These are phyloP conservation scores for Hippophae tibetana DNA, from an alignment of 306 rosid genomes.

Conservation along the genomic window DNA sequence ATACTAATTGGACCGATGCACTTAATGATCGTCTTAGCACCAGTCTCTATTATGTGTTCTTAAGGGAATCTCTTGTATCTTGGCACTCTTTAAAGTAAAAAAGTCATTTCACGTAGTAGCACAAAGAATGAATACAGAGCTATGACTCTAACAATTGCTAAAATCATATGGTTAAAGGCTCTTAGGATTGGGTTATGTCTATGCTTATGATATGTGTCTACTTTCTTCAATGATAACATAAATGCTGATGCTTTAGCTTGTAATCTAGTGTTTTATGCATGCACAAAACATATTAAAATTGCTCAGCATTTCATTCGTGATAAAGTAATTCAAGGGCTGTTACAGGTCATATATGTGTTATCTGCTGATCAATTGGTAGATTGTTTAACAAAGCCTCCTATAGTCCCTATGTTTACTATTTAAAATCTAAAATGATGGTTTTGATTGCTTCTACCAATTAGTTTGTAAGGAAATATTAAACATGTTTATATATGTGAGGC, in stretches of 20 bases:
- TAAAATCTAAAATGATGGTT: no score
- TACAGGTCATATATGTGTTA: no score
- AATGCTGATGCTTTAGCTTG: not conserved
- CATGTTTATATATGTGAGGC: no score
- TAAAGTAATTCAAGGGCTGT: not conserved
- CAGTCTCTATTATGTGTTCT: not conserved
- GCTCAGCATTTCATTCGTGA: not conserved
- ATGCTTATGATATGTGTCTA: fast-evolving
- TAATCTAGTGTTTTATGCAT: not conserved
- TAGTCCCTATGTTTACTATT: no score
- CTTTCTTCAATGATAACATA: not conserved
- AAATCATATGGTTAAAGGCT: not conserved
- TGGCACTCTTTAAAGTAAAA: not conserved
- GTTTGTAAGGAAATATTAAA: no score
- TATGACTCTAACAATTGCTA: not conserved
- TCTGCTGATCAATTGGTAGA: no score
- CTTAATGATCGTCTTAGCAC: not conserved
- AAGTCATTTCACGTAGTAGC: not conserved
- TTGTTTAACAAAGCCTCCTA: no score
- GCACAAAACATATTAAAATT: not conserved
- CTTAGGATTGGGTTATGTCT: not conserved
- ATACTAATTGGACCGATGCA: not conserved
- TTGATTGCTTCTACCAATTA: no score
- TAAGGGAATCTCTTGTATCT: not conserved
- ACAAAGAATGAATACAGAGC: not conserved